phyloP scores from a whole-genome alignment of 1,284 basidiomycete species.

The Austroboletus sp. region DNA sequence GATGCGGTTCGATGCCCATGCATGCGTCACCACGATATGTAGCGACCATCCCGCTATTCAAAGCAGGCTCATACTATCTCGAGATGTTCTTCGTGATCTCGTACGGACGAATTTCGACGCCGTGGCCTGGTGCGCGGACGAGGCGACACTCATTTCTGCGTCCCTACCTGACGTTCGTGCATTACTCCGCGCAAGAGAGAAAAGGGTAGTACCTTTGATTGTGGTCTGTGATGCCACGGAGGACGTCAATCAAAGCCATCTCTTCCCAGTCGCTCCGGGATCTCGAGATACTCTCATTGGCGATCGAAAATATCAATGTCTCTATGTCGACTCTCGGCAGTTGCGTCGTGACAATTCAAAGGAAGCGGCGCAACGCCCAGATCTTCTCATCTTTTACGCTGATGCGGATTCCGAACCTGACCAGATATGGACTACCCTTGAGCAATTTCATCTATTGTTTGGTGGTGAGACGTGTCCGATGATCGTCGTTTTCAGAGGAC shows the following conservation, averaged over 20 bases:
- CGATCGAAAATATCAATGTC: conserved; percentile 14
- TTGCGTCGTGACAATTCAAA: conserved; percentile 2
- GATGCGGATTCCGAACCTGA: conserved; percentile 8
- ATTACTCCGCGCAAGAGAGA: conserved; percentile 14
- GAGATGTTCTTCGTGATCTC: conserved; percentile 16
- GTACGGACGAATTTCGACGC: conserved; percentile 9
- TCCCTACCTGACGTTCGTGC: conserved; percentile 22
- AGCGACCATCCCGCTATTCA: conserved; percentile 28
- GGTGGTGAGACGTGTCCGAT: conserved; percentile 22
- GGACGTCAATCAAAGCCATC: not conserved
- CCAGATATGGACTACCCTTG: conserved; percentile 15
- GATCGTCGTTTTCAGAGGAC: conserved; percentile 22
- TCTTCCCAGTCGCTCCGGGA: conserved; percentile 2
- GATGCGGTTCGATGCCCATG: conserved; percentile 28
- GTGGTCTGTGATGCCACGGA: conserved; percentile 16
- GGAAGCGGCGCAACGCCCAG: conserved; percentile 9
- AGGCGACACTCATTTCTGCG: conserved; percentile 16
- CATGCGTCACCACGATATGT: conserved; percentile 29
- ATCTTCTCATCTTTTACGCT: conserved; percentile 26
- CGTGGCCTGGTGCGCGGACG: conserved; percentile 18
- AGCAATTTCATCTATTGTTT: conserved; percentile 16
- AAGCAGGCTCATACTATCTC: conserved; percentile 17
- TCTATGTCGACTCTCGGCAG: conserved; percentile 10
- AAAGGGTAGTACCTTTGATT: conserved; percentile 13
- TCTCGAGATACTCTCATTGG: conserved; percentile 2